These are phyloP conservation scores for Linum lewisii DNA, from an alignment of 345 rosid species.

Conservation along the genomic window DNA sequence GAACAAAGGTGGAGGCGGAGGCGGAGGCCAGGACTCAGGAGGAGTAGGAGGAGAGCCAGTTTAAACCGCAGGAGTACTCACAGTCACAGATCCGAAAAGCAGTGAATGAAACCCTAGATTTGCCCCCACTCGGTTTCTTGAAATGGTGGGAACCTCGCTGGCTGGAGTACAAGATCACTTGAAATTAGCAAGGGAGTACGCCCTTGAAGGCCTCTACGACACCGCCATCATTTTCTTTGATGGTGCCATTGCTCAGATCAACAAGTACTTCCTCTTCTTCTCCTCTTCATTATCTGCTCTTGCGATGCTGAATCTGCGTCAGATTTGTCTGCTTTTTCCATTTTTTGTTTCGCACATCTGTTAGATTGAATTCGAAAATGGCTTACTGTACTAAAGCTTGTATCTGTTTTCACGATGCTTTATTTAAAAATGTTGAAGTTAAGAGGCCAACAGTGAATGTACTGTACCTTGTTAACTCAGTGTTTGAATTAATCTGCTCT, in stretches of 20 bases:
- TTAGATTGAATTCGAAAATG: not conserved
- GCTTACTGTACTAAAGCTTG: too few relatives aligned
- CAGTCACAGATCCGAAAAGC: constrained; percentile 5
- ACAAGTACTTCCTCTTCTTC: constrained; percentile 32
- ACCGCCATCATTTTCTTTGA: constrained; percentile 93
- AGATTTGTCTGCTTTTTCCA: not conserved
- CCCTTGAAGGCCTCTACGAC: constrained; percentile 89
- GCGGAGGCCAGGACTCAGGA: too few relatives aligned
- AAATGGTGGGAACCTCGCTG: constrained; percentile 36
- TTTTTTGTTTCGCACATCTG: too few relatives aligned
- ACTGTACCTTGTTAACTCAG: too few relatives aligned
- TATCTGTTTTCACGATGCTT: not conserved
- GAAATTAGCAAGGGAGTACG: constrained; percentile 91
- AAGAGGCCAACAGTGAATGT: too few relatives aligned
- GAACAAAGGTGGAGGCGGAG: too few relatives aligned
- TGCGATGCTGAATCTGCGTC: not conserved
- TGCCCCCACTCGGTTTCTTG: not conserved
- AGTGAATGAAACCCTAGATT: constrained; percentile 9
- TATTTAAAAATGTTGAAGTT: not conserved
- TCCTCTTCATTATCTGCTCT: not conserved
- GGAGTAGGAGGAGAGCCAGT: not conserved
- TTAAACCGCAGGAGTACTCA: not conserved
- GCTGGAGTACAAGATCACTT: constrained; percentile 95
- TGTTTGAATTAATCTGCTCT: too few relatives aligned
- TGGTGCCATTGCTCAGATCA: constrained; percentile 82